Conservation (phyloP, 75 land plant genomes). For the Picea glauca region DNA sequence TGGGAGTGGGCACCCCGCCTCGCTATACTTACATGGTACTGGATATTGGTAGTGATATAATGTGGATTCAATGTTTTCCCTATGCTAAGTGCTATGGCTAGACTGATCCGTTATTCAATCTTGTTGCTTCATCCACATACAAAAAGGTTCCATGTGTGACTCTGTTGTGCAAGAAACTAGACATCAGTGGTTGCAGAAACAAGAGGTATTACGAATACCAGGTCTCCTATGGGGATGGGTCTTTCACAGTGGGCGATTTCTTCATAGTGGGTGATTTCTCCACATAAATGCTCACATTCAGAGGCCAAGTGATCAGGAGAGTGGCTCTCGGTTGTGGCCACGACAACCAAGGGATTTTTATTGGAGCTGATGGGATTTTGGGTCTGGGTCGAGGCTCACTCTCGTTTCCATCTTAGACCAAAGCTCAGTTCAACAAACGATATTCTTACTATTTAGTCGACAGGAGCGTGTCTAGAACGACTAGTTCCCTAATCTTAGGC, state of each 20-base stretch:
- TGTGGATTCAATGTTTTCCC: conserved; percentile 79
- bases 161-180: conserved; percentile 45
- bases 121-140: conserved; percentile 38
- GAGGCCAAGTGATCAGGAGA: conserved; percentile 12
- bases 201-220: conserved; percentile 45
- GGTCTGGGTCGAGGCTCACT: conserved; percentile 70
- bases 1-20: conserved; percentile 72
- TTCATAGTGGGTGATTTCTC: conserved; percentile 66
- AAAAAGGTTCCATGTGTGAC: conserved; percentile 39
- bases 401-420: conserved; percentile 71
- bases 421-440: conserved; percentile 31
- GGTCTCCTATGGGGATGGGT: conserved; percentile 80
- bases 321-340: conserved; percentile 85
- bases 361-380: conserved; percentile 73
- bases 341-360: conserved; percentile 79
- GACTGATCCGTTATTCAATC: conserved; percentile 63
- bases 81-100: conserved; percentile 66
- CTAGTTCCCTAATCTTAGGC: conserved; percentile 55
- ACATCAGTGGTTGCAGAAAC: conserved; percentile 40
- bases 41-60: conserved; percentile 76
- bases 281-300: conserved; percentile 63
- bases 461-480: conserved; percentile 26
- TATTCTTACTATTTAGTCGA: conserved; percentile 90
- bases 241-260: conserved; percentile 70
- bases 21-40: conserved; percentile 52